These are phyloP conservation scores for Saccharomycopsis sp. DNA, from an alignment of 805 yeast genomes.

Conservation along the genomic window DNA sequence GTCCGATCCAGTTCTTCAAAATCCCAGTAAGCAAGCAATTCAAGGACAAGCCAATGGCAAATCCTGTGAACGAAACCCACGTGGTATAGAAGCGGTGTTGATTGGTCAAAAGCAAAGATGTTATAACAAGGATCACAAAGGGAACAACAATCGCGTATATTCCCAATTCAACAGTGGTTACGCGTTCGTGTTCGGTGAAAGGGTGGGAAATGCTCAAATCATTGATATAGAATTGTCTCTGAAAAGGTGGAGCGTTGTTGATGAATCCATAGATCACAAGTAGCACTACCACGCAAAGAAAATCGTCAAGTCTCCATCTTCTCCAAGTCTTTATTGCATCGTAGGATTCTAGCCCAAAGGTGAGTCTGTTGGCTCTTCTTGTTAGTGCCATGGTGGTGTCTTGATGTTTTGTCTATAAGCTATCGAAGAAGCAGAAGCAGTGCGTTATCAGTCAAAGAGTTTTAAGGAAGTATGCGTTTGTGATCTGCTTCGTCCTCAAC, in stretches of 20 bases:
- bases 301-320: slow-evolving; percentile 18
- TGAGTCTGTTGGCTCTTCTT: neutral
- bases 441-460: no score
- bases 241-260: slow-evolving; percentile 46
- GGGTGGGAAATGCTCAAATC: slow-evolving; percentile 81
- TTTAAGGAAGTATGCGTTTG: no score
- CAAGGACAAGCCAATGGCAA: slow-evolving; percentile 50
- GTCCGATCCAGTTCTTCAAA: slow-evolving; percentile 81
- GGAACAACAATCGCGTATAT: slow-evolving; percentile 50
- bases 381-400: slow-evolving; percentile 1
- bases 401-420: no score
- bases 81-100: slow-evolving; percentile 27
- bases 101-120: slow-evolving; percentile 30
- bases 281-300: slow-evolving; percentile 8
- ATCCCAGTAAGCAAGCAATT: slow-evolving; percentile 64
- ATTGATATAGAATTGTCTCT: slow-evolving; percentile 69
- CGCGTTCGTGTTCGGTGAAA: slow-evolving; percentile 66
- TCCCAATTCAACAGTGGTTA: slow-evolving; percentile 49
- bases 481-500: no score
- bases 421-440: no score
- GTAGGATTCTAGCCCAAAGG: neutral
- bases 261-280: slow-evolving; percentile 14
- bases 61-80: slow-evolving; percentile 56
- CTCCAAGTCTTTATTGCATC: slow-evolving; percentile 1
- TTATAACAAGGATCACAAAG: slow-evolving; percentile 30